phyloP scores from a whole-genome alignment of 2,329 filamentous ascomycete genomes.

The Penicillium capsulatum region DNA sequence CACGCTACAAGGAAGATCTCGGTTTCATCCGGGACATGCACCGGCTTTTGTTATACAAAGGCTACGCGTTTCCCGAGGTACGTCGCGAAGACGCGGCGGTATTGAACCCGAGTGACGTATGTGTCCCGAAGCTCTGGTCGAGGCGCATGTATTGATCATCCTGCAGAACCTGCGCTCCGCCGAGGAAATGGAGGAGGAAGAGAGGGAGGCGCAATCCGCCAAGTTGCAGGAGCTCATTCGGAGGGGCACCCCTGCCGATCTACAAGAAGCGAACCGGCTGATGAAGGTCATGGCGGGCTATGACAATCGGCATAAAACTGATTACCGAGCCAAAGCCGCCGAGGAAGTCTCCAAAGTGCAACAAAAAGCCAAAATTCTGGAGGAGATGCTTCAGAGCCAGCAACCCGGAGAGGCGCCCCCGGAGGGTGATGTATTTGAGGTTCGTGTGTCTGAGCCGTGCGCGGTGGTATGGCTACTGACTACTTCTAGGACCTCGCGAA shows the following conservation, averaged over 20 bases:
- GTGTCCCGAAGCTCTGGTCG: conserved; percentile 34
- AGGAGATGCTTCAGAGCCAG: conserved; percentile 86
- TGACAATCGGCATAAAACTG: conserved; percentile 90
- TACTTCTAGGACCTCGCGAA: conserved; percentile 70
- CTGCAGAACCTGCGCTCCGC: conserved; percentile 84
- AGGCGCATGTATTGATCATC: conserved; percentile 19
- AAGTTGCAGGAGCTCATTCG: conserved; percentile 96
- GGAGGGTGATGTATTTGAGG: conserved; percentile 65
- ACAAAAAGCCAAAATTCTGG: conserved; percentile 85
- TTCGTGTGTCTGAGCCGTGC: conserved; percentile 26
- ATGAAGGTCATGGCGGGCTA: conserved; percentile 99
- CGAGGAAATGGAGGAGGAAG: conserved; percentile 98
- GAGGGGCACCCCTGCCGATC: conserved; percentile 81
- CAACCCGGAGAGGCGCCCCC: conserved; percentile 73
- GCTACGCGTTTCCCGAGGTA: conserved; percentile 91
- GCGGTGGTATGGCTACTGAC: conserved; percentile 6
- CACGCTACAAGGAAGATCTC: conserved; percentile 92
- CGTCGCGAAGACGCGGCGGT: conserved; percentile 92
- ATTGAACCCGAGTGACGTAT: conserved; percentile 90
- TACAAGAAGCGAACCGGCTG: conserved; percentile 92
- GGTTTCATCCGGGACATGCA: conserved; percentile 99
- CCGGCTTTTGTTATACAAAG: conserved; percentile 89
- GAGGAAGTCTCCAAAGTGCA: conserved; percentile 94
- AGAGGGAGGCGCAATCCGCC: conserved; percentile 90
- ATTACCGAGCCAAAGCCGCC: conserved; percentile 95